A percentile compares a stretch with the other conserved stretches of the same genome.
These are phyloP conservation scores for Hypoxylon rubiginosum DNA, from an alignment of 2,329 filamentous ascomycete genomes.

Conservation along the genomic window DNA sequence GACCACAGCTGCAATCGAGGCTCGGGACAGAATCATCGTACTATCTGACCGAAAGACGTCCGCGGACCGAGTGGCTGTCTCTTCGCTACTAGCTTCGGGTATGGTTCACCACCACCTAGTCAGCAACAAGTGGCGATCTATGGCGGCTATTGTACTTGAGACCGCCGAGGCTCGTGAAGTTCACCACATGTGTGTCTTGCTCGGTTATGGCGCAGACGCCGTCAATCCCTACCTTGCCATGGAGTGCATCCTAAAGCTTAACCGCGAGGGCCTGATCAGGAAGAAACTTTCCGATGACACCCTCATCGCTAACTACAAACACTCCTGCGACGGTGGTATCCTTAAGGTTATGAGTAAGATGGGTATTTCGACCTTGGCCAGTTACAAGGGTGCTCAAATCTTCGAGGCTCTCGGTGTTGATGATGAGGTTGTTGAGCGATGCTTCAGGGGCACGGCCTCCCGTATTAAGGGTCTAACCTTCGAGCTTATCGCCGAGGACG, in stretches of 20 bases:
- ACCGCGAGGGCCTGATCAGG: slow-evolving; percentile 91
- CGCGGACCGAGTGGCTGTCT: slow-evolving; percentile 85
- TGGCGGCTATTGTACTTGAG: slow-evolving; percentile 88
- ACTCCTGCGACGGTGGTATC: slow-evolving; percentile 95
- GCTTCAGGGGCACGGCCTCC: slow-evolving; percentile 94
- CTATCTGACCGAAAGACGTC: slow-evolving; percentile 90
- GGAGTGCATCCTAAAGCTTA: slow-evolving; percentile 97
- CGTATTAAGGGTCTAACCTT: slow-evolving; percentile 96
- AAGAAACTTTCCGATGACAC: slow-evolving; percentile 87
- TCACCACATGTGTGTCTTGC: slow-evolving; percentile 98
- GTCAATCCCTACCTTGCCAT: slow-evolving; percentile 96
- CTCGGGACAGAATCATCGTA: slow-evolving; percentile 86
- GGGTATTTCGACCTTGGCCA: slow-evolving; percentile 96
- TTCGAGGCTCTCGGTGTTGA: slow-evolving; percentile 96
- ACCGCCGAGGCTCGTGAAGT: slow-evolving; percentile 97
- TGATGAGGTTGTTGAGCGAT: slow-evolving; percentile 90
- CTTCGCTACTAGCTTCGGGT: slow-evolving; percentile 87
- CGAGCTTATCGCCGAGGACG: slow-evolving; percentile 92
- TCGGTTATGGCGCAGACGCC: slow-evolving; percentile 94
- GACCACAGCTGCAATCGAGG: slow-evolving; percentile 85
- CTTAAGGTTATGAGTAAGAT: slow-evolving; percentile 99
- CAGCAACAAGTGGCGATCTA: slow-evolving; percentile 93
- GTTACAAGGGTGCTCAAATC: slow-evolving; percentile 98
- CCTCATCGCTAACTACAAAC: slow-evolving; percentile 95
- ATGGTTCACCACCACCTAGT: slow-evolving; percentile 97